phyloP scores from a whole-genome alignment of 2,329 filamentous ascomycete species.

The Botrytis fabae region DNA sequence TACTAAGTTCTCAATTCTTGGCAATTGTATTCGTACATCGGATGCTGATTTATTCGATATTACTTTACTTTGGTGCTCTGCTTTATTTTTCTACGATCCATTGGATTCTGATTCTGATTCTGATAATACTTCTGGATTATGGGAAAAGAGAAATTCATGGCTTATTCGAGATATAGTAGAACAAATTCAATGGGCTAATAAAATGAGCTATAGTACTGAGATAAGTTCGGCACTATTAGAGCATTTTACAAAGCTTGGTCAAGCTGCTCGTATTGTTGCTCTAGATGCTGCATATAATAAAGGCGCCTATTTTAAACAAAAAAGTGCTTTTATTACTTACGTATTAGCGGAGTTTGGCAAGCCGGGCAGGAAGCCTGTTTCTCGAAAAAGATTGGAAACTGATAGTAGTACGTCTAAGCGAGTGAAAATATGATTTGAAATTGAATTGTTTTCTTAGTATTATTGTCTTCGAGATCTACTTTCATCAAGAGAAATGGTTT shows the following conservation, averaged over 20 bases:
- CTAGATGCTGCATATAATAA: not conserved
- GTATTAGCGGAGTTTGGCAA: not conserved
- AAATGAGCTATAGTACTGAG: not conserved
- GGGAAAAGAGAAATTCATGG: not conserved
- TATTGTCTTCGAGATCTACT: too few relatives aligned
- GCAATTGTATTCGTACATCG: not conserved
- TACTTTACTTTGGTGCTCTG: not conserved
- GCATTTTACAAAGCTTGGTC: conserved; percentile 3
- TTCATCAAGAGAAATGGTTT: too few relatives aligned
- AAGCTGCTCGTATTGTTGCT: conserved; percentile 1
- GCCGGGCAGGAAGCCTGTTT: not conserved
- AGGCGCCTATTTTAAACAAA: not conserved
- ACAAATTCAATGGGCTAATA: not conserved
- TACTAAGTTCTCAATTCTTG: not conserved
- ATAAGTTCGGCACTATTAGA: not conserved
- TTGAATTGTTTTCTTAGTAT: too few relatives aligned
- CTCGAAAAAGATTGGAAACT: not conserved
- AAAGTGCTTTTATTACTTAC: not conserved
- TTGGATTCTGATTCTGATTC: not conserved
- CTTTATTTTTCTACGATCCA: not conserved
- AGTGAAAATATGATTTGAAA: not conserved
- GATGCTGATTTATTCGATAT: not conserved
- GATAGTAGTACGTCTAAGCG: not conserved
- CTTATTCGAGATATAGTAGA: not conserved
- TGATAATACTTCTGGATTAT: not conserved